phyloP scores from a whole-genome alignment of 2,329 filamentous ascomycete genomes.

The Ophiostoma triangulosporum region DNA sequence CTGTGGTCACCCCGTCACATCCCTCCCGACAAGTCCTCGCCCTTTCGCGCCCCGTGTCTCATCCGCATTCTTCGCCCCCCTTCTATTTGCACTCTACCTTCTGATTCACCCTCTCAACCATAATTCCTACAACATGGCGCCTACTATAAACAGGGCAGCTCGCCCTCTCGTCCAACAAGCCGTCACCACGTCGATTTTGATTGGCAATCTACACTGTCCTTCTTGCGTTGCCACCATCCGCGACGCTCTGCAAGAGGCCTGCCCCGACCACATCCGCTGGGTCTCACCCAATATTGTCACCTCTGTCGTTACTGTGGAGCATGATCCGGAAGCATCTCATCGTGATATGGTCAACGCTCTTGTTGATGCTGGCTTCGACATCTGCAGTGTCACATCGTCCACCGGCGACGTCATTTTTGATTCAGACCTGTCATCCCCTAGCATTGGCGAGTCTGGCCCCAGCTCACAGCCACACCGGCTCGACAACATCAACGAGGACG shows the following conservation, averaged over 20 bases:
- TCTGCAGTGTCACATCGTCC: constrained; percentile 33
- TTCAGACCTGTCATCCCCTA: neutral
- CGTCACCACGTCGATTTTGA: constrained; percentile 46
- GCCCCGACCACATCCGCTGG: constrained; percentile 34
- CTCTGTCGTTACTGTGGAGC: constrained; percentile 51
- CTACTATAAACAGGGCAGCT: constrained; percentile 16
- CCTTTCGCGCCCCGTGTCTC: constrained; percentile 2
- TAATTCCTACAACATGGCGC: constrained; percentile 12
- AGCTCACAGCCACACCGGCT: neutral
- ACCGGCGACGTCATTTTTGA: constrained; percentile 16
- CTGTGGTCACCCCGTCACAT: neutral
- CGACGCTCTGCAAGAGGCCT: constrained; percentile 37
- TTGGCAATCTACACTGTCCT: constrained; percentile 66
- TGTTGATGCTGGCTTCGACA: constrained; percentile 44
- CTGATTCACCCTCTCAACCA: no score
- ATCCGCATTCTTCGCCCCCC: neutral
- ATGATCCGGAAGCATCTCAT: constrained; percentile 33
- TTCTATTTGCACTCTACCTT: neutral
- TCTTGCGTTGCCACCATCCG: constrained; percentile 58
- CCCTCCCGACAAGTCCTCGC: neutral
- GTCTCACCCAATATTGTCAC: constrained; percentile 60
- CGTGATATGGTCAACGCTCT: constrained; percentile 32
- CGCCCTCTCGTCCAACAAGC: constrained; percentile 7
- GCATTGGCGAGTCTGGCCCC: neutral
- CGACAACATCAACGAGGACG: neutral